Evolutionary conservation across 2,329 filamentous ascomycete species (phyloP).

Genomic region (Cadophora malorum): DNA sequence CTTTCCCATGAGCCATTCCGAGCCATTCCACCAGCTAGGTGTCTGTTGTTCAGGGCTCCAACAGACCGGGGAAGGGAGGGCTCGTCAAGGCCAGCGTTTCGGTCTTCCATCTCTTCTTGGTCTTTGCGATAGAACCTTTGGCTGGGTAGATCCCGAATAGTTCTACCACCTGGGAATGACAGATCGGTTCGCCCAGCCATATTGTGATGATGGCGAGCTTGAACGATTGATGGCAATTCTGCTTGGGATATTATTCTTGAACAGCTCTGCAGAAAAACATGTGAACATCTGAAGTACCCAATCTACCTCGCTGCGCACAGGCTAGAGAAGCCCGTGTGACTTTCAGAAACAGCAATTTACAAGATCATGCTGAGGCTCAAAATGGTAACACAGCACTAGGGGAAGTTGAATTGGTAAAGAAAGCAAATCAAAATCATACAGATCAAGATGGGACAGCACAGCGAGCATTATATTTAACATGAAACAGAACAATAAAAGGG

Average conservation of each 20-base stretch:
- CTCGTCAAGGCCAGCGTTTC: conserved; percentile 1
- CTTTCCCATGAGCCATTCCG: neutral
- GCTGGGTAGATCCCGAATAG: conserved; percentile 14
- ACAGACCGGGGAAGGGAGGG: conserved; percentile 1
- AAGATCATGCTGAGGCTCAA: conserved; percentile 2
- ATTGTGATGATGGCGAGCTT: neutral
- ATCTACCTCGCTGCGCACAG: conserved; percentile 1
- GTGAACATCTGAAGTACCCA: neutral
- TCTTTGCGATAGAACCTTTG: conserved; percentile 1
- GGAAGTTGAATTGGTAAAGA: neutral
- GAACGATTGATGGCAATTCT: neutral
- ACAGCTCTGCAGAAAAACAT: neutral
- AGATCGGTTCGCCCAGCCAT: conserved; percentile 16
- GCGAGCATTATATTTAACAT: neutral
- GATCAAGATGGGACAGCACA: neutral
- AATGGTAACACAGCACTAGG: neutral
- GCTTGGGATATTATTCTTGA: neutral
- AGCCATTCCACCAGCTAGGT: neutral
- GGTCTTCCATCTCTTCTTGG: conserved; percentile 5
- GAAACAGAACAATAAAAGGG: neutral
- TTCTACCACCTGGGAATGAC: conserved; percentile 11
- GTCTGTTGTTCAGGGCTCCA: neutral
- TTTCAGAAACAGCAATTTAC: neutral
- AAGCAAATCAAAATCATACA: neutral
- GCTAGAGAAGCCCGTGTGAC: neutral